Conservation (phyloP, 2,329 filamentous ascomycete genomes). For the Teratosphaeria epicoccoides region DNA sequence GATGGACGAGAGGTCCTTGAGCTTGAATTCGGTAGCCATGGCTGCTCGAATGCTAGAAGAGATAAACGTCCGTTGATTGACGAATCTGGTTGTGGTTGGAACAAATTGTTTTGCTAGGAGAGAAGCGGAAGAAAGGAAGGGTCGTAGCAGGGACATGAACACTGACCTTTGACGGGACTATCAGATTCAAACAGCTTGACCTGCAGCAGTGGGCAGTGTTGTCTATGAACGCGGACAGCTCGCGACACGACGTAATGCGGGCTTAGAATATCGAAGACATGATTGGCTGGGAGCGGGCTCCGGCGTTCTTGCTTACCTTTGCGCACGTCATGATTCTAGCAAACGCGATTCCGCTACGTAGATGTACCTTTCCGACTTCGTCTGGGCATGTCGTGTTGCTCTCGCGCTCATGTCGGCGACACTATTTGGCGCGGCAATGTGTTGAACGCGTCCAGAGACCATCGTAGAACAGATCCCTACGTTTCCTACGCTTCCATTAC, state of each 20-base stretch:
- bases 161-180: background rate
- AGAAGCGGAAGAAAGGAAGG: slow-evolving; percentile 3
- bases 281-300: background rate
- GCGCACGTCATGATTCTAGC: background rate
- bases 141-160: slow-evolving; percentile 5
- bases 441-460: no score
- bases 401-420: no score
- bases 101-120: background rate
- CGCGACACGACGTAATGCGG: background rate
- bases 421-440: no score
- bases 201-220: background rate
- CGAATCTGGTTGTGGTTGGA: background rate
- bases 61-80: slow-evolving; percentile 4
- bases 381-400: no score
- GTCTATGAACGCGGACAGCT: background rate
- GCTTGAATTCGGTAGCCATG: slow-evolving; percentile 43
- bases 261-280: background rate
- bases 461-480: no score
- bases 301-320: background rate
- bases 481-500: no score
- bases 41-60: slow-evolving; percentile 7
- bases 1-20: slow-evolving; percentile 68
- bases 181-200: background rate
- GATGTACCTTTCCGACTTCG: no score
- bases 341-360: background rate